A percentile compares a stretch with the other conserved stretches of the same genome.
These are phyloP conservation scores for Cryptococcus jaspeensis DNA, from an alignment of 1,284 basidiomycete genomes.

Conservation along the genomic window DNA sequence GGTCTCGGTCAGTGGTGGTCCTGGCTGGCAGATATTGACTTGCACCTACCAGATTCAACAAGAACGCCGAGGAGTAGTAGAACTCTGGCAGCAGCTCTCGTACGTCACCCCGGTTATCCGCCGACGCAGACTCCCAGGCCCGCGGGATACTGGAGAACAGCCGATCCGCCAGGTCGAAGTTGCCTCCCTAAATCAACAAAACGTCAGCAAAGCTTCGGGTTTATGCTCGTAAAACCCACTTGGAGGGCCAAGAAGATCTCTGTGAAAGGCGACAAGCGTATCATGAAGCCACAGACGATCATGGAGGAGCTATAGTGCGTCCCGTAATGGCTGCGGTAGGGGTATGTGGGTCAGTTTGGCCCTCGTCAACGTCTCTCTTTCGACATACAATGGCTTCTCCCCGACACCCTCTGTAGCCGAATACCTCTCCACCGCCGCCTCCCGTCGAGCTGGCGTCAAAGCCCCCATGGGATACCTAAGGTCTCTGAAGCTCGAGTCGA, in stretches of 20 bases:
- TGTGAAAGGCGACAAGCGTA: slow-evolving; percentile 84
- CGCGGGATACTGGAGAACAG: slow-evolving; percentile 79
- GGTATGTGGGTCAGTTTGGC: background rate
- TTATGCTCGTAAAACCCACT: slow-evolving; percentile 47
- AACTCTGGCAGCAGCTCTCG: slow-evolving; percentile 93
- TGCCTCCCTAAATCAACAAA: slow-evolving; percentile 63
- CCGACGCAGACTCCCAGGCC: slow-evolving; percentile 80
- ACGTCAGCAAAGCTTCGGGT: background rate
- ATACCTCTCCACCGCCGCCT: slow-evolving; percentile 74
- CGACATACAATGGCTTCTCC: slow-evolving; percentile 68
- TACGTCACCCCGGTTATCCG: slow-evolving; percentile 87
- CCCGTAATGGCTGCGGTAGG: slow-evolving; percentile 63
- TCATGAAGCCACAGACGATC: slow-evolving; percentile 93
- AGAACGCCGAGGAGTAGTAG: slow-evolving; percentile 59
- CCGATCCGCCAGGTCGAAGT: slow-evolving; percentile 93
- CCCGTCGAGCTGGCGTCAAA: slow-evolving; percentile 67
- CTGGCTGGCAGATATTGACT: slow-evolving; percentile 46
- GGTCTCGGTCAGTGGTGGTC: slow-evolving; percentile 54
- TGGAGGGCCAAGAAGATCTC: slow-evolving; percentile 79
- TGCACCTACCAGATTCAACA: slow-evolving; percentile 58
- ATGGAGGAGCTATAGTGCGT: slow-evolving; percentile 96
- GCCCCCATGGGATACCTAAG: slow-evolving; percentile 90
- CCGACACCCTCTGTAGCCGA: slow-evolving; percentile 72
- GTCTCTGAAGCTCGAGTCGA: slow-evolving; percentile 64
- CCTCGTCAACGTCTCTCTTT: background rate